Evolutionary conservation across 2,329 filamentous ascomycete genomes (phyloP), one percentile per base, ranked within the genome.

Genomic region (Lasiodiplodia gonubiensis): DNA sequence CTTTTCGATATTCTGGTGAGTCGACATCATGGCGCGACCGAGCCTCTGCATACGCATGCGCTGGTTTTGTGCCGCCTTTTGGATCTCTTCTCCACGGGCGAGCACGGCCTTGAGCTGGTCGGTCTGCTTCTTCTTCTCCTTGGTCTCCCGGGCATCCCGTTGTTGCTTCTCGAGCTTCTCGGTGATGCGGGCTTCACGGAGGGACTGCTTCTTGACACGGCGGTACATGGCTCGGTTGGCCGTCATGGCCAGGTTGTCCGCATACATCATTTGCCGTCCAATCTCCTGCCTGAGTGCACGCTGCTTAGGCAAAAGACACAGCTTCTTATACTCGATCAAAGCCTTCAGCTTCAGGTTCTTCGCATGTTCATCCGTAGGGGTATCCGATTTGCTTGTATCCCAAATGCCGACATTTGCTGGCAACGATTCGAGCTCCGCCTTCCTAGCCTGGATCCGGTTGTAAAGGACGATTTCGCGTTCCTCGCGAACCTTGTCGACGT

Each of bases 131-230:
- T 97, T 95, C 89, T 97, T 97, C 82, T 99, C 95, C 70, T 96
- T 92, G 71, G 92, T 92, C 82, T 98, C 94, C 68, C 95, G 92
- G 51, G 94, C 94, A 79, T 98, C 94, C 67, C 95, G 92, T 78
- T 99, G 95, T 79, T 99, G 94, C 83, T 98, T 98, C 87, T 99
- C 95, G 2, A 99, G 88, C 81, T 97, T 99, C 86, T 99, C 95
- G 0, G 95, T 99, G 71, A 99, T 96, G 67, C 94, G 91, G 67
- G 95, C 95, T 81, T 99, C 95, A 42, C 94, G 90, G 60, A 98
- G 86, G 60, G 91, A 97, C 80, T 97, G 94, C 83, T 97, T 98
- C 90, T 99, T 99, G 84, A 95, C 91, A 61, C 95, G 90, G 42
- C 95, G 91, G 79, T 97, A 97, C 74, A 90, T 88, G 64, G 92